Base-by-base conservation (phyloP, 2,329 filamentous ascomycete species). In the Penicillium sp. region DNA sequence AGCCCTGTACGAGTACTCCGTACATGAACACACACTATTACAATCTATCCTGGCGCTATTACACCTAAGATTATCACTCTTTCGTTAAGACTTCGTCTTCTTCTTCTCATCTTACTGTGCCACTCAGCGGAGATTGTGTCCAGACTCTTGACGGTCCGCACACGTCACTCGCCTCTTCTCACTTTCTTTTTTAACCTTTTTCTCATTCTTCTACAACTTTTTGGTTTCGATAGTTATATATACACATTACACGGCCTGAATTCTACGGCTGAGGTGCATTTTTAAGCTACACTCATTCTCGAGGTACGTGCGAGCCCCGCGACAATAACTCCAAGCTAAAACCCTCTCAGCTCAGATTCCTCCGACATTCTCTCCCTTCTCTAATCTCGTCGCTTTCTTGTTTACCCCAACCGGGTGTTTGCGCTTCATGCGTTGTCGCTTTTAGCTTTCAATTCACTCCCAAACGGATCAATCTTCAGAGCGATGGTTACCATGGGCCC, bases 391-490 rank as follows among this genome's bases (percentile, higher is more conserved):
- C 24, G 24, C 24, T 27, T 42, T 49, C 55, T 41, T 32, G 45
- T 48, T 43, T 22, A 36, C 18, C 52, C 59, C 60, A 55, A 53
- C 56, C 65, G 64, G 64, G 63, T 57, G 65, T 46, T 57, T 55
- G 60, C 59, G 55, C 58, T 62, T 64, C 61, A 72, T 72, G 70
- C 67, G 56, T 65, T 13, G n/a, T 36, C 14, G 34, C 62, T 57
- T 50, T 48, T 51, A 36, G 41, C 24, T 53, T 32, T 29, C 54
- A 53, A 18, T 40, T 21, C 38, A 48, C 46, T 54, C 34, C 54
- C 56, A 27, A 27, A 27, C 31, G 10, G 34, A 36, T 36, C 14
- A 34, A 34, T n/a, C 13, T 36, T 13, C 45, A 43, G 47, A 27
- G 24, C 24, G 16, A 55, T 55, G 53, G 44, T 52, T 48, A 52